These are phyloP conservation scores for Naganishia randhawae DNA, from an alignment of 768 basidiomycete genomes.

Conservation along the genomic window DNA sequence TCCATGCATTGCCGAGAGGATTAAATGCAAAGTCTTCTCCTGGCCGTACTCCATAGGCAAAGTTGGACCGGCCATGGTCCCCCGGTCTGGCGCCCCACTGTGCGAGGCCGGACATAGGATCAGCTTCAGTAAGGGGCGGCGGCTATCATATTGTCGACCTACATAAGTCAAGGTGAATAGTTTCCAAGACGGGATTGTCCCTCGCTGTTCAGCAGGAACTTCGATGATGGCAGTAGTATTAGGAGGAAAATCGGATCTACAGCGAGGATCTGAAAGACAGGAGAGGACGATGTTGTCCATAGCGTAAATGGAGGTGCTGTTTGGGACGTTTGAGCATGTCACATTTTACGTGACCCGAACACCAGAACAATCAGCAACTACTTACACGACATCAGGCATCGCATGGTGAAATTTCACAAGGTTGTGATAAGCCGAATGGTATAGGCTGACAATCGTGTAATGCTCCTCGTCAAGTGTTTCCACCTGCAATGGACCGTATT, in stretches of 20 bases:
- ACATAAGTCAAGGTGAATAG: slow-evolving; percentile 3
- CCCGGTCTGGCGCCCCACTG: slow-evolving; percentile 24
- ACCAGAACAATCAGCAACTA: background rate
- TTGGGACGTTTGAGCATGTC: too few species aligned
- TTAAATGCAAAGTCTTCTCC: slow-evolving; percentile 12
- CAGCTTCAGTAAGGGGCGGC: background rate
- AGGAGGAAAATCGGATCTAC: slow-evolving; percentile 11
- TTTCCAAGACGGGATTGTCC: slow-evolving; percentile 11
- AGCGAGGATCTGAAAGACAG: slow-evolving; percentile 21
- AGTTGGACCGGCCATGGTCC: background rate
- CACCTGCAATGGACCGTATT: background rate
- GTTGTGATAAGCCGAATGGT: background rate
- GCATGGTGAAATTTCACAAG: slow-evolving; percentile 12
- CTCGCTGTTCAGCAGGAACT: background rate
- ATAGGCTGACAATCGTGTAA: slow-evolving; percentile 12
- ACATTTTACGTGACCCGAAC: background rate
- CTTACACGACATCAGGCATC: slow-evolving; percentile 21
- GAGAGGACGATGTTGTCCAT: background rate
- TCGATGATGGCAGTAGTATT: background rate
- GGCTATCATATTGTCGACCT: background rate
- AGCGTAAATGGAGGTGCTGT: slow-evolving; percentile 12
- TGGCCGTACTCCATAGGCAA: slow-evolving; percentile 1
- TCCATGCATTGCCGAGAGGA: slow-evolving; percentile 24
- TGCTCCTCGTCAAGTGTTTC: slow-evolving; percentile 3
- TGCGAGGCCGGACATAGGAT: background rate